Evolutionary conservation across 1,139 yeast genomes (phyloP), one percentile per base, ranked within the genome.

Genomic region (Keqinozyma sinolaborantium): DNA sequence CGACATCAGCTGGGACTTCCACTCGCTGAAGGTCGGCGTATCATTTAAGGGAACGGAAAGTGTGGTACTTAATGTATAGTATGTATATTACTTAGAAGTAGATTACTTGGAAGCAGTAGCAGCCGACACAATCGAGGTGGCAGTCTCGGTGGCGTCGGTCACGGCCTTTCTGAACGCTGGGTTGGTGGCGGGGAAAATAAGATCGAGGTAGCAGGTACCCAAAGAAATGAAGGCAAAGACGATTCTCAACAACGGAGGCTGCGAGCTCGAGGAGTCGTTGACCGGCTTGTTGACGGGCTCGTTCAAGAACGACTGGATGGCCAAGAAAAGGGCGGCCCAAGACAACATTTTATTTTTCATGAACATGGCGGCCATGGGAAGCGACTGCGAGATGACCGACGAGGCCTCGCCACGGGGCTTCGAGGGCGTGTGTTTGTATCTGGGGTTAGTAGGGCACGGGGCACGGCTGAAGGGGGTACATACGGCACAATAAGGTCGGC

Each of bases 361-460:
- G 44, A 70, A 70, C 79, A 79, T 77, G 28, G 84, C 83, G 6
- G 81, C 80, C 82, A 79, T 76, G 24, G 85, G 84, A 60, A 78
- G 70, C 13, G 81, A 65, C 51, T 78, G 83, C 19, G 77, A 65
- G 24, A 79, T 56, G 50, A 70, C 57, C 24, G 70, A 60, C 3
- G 71, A 51, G 12, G 70, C 65, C 30, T 73, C 67, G 11, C 60
- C 52, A 32, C 75, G 64, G 30, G 77, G 70, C 42, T 71, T 72
- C 24, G 73, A 70, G 23, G 77, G 70, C 25, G 51, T 49, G 50
- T 77, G 83, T 29, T 53, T 55, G 58, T 73, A 77, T 31, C 74
- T 69, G 32, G 8, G 13, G 46, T 43, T 42, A 42, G 33, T 33
- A 31, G 10, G 10, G 5, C 14, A 16, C 16, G 4, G 6, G 14